Evolutionary conservation across 2,329 filamentous ascomycete species (phyloP), one percentile per base, ranked within the genome.

Genomic region (Geoglossum cookeanum): DNA sequence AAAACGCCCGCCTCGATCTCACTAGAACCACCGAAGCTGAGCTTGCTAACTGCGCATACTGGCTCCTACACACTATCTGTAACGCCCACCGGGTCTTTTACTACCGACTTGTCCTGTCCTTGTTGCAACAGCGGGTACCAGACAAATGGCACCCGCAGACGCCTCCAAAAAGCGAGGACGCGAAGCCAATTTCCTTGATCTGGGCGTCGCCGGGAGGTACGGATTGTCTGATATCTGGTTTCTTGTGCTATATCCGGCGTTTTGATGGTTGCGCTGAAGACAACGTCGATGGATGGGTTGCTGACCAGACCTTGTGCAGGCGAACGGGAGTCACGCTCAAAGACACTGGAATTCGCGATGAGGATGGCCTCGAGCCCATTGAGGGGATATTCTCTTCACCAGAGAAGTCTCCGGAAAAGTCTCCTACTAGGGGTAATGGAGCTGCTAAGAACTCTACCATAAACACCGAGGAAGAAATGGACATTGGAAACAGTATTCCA

Each of bases 341-440:
- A 64, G 87, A 95, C 65, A 81, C 75, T 57, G 87, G 87, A 56
- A 75, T 83, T 60, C 85, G 88, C 71, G 91, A 97, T 71, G 89
- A 94, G 68, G 76, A 95, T 75, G 92, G 91, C 69, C 82, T 98
- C 74, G 88, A 96, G 68, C 84, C 87, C 39, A 78, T 95, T 59
- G 86, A 91, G 39, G 80, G 81, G 62, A 80, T 97, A 62, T 95
- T 95, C 69, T 96, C 90, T 7, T 95, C 90, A 22, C 89, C 90
- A 13, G 78, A 80, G 62, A 85, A 83, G 64, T 71, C 69, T 13
- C 32, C 51, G 2, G 48, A 56, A 13, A 55, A 55, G 45, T 27
- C 48, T 11, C 32, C 52, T 27, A 60, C 64, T 27, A 65, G 65
- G 51, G 27, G 30, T 48, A 63, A 63, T 58, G 65, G 64, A 22